Evolutionary conservation across 1,284 basidiomycete genomes (phyloP).

Genomic region (Cystobasidium pallidum): DNA sequence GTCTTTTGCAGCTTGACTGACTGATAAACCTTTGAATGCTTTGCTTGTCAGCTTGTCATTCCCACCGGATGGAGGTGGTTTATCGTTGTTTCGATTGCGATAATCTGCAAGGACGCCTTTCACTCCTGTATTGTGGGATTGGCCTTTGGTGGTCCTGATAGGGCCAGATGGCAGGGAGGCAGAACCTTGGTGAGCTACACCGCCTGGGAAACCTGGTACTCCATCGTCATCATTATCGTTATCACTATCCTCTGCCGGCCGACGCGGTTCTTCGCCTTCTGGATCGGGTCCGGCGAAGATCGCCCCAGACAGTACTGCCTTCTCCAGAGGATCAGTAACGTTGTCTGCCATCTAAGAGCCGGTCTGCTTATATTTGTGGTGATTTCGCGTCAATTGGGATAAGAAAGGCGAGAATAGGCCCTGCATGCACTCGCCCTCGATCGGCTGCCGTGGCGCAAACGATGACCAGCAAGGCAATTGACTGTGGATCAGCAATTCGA

Average conservation of each 20-base stretch:
- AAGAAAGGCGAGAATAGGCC: no score
- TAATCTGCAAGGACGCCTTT: conserved; percentile 53
- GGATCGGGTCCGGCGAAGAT: conserved; percentile 41
- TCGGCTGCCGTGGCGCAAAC: no score
- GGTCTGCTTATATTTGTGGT: no score
- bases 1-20: neutral
- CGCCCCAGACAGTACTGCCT: conserved; percentile 41
- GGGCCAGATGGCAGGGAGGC: conserved; percentile 4
- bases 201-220: neutral
- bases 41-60: neutral
- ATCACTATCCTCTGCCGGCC: neutral
- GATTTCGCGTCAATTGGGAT: no score
- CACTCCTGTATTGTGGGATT: conserved; percentile 51
- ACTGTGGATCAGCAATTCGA: no score
- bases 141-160: conserved; percentile 19
- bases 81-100: conserved; percentile 22
- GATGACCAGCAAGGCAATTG: no score
- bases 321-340: conserved; percentile 39
- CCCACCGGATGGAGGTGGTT: conserved; percentile 15
- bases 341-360: conserved; percentile 30
- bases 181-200: neutral
- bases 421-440: no score
- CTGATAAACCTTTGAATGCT: conserved; percentile 1
- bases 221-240: conserved; percentile 17
- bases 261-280: conserved; percentile 30